These are phyloP conservation scores for Colletotrichum lini DNA, from an alignment of 2,329 filamentous ascomycete genomes.

Conservation along the genomic window DNA sequence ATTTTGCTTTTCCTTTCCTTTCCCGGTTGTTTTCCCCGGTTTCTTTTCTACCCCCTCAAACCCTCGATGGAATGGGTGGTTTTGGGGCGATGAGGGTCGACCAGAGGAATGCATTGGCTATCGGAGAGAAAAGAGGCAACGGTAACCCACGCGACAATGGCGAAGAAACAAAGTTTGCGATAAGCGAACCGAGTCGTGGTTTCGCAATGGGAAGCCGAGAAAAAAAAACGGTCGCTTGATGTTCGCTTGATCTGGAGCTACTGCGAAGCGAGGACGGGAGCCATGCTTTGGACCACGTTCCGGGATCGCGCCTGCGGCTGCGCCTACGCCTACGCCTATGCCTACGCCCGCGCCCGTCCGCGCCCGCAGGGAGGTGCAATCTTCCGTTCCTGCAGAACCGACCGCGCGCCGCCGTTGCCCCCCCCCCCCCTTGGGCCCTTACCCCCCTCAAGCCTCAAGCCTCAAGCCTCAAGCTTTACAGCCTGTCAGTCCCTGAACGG, in stretches of 20 bases:
- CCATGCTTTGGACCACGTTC: conserved; percentile 39
- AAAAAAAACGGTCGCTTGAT: conserved; percentile 43
- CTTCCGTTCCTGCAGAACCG: conserved; percentile 40
- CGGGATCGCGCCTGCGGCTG: conserved; percentile 35
- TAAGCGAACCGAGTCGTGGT: conserved; percentile 42
- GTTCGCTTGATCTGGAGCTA: conserved; percentile 55
- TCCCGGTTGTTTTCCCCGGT: background rate
- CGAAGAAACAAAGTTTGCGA: conserved; percentile 41
- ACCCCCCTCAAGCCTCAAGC: background rate
- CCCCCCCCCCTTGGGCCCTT: conserved; percentile 5
- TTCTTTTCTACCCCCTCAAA: background rate
- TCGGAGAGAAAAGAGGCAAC: conserved; percentile 26
- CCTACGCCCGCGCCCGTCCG: conserved; percentile 23
- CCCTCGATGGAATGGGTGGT: conserved; percentile 19
- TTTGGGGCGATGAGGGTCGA: conserved; percentile 13
- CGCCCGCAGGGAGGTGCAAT: conserved; percentile 39
- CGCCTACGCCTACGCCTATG: conserved; percentile 16
- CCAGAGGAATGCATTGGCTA: background rate
- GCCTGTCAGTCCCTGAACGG: background rate
- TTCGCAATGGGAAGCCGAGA: conserved; percentile 13
- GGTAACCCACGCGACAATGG: conserved; percentile 5
- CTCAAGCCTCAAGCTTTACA: background rate
- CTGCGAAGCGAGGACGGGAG: conserved; percentile 52
- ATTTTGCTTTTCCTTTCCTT: background rate
- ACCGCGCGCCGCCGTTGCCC: conserved; percentile 10